These are phyloP conservation scores for Epichloe aotearoae DNA, from an alignment of 2,329 filamentous ascomycete genomes.

Conservation along the genomic window DNA sequence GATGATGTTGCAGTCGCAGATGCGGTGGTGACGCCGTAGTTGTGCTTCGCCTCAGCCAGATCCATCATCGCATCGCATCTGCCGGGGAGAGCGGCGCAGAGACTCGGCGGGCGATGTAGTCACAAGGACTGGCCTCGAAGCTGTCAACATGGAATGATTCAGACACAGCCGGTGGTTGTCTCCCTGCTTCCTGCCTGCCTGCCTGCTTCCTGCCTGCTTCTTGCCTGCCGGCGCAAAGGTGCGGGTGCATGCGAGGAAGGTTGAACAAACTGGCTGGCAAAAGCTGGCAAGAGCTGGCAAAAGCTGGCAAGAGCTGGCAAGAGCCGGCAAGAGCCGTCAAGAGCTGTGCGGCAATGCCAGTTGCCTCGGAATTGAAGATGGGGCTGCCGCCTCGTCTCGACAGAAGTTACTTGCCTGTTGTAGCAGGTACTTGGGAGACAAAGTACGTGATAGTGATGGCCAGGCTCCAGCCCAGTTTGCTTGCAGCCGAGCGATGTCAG, in stretches of 20 bases:
- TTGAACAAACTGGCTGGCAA: not conserved
- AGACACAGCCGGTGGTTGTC: too few relatives aligned
- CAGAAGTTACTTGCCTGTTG: too few relatives aligned
- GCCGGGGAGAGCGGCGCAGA: not conserved
- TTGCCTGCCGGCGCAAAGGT: not conserved
- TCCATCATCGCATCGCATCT: slow-evolving; percentile 3
- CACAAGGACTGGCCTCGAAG: not conserved
- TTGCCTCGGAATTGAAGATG: too few relatives aligned
- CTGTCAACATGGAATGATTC: not conserved
- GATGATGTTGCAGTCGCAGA: not conserved
- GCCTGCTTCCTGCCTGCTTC: not conserved
- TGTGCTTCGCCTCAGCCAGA: slow-evolving; percentile 3
- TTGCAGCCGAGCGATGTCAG: not conserved
- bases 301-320: too few relatives aligned
- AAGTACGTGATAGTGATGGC: too few relatives aligned
- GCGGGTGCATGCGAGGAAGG: not conserved
- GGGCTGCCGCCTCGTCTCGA: too few relatives aligned
- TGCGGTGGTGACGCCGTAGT: not conserved
- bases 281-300: not conserved
- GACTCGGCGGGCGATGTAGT: not conserved
- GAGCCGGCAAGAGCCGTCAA: too few relatives aligned
- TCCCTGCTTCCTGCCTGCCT: not conserved
- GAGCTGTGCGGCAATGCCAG: too few relatives aligned
- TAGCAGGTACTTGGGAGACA: too few relatives aligned
- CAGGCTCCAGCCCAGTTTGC: too few relatives aligned